phyloP scores from a whole-genome alignment of 2,329 filamentous ascomycete species.

The Orbilia javanica region DNA sequence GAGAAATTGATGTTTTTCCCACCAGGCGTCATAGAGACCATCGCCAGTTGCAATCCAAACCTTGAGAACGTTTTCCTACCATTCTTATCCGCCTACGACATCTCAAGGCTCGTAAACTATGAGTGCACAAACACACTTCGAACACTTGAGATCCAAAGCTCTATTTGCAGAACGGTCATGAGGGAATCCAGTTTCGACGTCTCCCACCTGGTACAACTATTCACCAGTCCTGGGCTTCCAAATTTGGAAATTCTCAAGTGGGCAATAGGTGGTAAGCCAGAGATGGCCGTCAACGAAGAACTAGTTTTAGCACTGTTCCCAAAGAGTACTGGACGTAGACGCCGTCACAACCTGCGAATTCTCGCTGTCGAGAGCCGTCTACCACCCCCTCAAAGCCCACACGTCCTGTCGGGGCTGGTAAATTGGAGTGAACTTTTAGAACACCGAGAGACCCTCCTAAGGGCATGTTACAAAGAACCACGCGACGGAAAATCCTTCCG shows the following conservation, averaged over 20 bases:
- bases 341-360: conserved; percentile 44
- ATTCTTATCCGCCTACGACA: conserved; percentile 42
- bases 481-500: neutral
- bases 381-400: conserved; percentile 34
- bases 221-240: conserved; percentile 36
- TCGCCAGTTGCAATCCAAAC: conserved; percentile 41
- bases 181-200: conserved; percentile 52
- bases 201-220: conserved; percentile 30
- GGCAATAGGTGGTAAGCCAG: conserved; percentile 41
- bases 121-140: conserved; percentile 49
- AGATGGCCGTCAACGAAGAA: conserved; percentile 41
- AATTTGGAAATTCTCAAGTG: conserved; percentile 50
- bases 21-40: conserved; percentile 46
- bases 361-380: conserved; percentile 49
- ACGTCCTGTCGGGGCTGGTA: conserved; percentile 40
- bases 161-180: conserved; percentile 44
- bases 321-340: neutral
- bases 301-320: conserved; percentile 30
- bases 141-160: conserved; percentile 49
- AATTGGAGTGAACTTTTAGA: conserved; percentile 42
- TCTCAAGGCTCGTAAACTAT: conserved; percentile 18
- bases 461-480: conserved; percentile 28
- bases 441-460: conserved; percentile 22
- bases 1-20: conserved; percentile 56
- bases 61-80: conserved; percentile 53